Evolutionary conservation across 768 basidiomycete genomes (phyloP).

Genomic region (Russula sp.): DNA sequence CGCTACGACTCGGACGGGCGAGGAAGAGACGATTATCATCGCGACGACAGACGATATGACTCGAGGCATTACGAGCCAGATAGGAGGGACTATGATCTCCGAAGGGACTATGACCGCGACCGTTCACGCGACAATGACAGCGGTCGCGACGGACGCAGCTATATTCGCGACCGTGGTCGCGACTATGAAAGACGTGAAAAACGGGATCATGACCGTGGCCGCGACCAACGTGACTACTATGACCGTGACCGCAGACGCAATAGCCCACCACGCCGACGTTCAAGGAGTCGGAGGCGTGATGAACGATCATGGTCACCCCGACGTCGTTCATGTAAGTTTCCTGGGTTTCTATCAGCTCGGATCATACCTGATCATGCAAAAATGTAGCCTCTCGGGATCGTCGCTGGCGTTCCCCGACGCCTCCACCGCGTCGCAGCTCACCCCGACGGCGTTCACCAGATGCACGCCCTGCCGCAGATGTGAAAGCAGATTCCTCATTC

Average conservation of each 20-base stretch:
- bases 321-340: conserved; percentile 15
- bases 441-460: conserved; percentile 12
- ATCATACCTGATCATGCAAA: background rate
- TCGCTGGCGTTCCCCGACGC: conserved; percentile 10
- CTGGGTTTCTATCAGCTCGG: background rate
- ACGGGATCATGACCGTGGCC: conserved; percentile 11
- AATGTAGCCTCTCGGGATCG: conserved; percentile 13
- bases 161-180: conserved; percentile 7
- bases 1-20: conserved; percentile 9
- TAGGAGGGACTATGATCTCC: conserved; percentile 8
- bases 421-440: conserved; percentile 8
- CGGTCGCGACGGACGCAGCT: conserved; percentile 8
- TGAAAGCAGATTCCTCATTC: background rate
- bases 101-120: conserved; percentile 13
- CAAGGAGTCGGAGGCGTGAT: conserved; percentile 15
- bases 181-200: conserved; percentile 19
- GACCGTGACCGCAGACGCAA: conserved; percentile 12
- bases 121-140: conserved; percentile 10
- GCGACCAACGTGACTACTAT: conserved; percentile 7
- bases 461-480: conserved; percentile 1
- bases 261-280: conserved; percentile 15
- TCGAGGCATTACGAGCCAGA: conserved; percentile 14
- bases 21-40: conserved; percentile 14
- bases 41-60: conserved; percentile 16
- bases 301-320: conserved; percentile 17